Percentiles rank a stretch among this genome's conserved stretches.
phyloP scores from a whole-genome alignment of 2,329 filamentous ascomycete genomes.

The Arthrobotrys iridis region DNA sequence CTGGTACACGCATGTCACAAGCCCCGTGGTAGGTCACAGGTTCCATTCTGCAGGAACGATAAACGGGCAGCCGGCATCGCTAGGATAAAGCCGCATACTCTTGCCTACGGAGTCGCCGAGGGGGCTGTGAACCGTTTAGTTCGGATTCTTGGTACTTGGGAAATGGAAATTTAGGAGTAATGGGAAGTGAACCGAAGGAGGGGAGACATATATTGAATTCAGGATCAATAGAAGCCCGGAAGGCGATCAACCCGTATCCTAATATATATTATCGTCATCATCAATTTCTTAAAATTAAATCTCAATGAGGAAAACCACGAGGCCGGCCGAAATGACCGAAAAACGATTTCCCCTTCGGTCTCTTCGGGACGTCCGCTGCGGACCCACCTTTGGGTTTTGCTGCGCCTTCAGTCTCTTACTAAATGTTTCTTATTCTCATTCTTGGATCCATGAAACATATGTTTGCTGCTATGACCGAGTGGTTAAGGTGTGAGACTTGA shows the following conservation, averaged over 20 bases:
- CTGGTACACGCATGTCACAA: background rate
- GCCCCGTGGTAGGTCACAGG: background rate
- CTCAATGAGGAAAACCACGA: conserved; percentile 1
- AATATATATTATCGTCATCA: conserved; percentile 14
- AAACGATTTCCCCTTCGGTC: background rate
- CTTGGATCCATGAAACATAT: background rate
- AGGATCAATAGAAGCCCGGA: background rate
- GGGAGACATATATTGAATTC: no score
- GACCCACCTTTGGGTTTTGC: background rate
- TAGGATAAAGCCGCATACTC: conserved; percentile 22
- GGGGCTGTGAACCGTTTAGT: conserved; percentile 32
- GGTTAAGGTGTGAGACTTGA: conserved; percentile 55
- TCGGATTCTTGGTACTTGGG: background rate
- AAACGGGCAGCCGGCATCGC: conserved; percentile 1
- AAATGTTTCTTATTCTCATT: background rate
- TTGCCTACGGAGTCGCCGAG: conserved; percentile 23
- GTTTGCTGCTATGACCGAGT: conserved; percentile 55
- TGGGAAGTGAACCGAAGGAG: background rate
- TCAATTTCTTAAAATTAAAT: conserved; percentile 4
- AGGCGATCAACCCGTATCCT: background rate
- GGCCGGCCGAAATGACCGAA: conserved; percentile 29
- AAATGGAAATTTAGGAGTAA: background rate
- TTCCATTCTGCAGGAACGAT: background rate
- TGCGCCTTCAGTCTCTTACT: background rate
- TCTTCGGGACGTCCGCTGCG: conserved; percentile 7